phyloP scores from a whole-genome alignment of 305 asterid genomes.

The Fraxinus greggii region DNA sequence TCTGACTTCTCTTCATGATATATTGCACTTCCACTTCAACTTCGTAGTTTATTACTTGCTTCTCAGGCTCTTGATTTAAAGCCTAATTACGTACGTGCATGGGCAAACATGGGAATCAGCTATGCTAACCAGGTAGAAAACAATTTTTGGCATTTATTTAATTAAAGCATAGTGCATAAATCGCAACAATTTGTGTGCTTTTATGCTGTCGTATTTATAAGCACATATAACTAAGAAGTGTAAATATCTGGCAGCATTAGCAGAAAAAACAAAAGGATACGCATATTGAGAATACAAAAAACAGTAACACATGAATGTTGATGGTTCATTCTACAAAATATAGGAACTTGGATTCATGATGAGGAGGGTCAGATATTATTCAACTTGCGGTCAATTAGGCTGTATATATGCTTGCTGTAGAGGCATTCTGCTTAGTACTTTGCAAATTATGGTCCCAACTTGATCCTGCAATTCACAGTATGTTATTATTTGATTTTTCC shows the following conservation, averaged over 20 bases:
- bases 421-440: neutral
- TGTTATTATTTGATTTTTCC: neutral
- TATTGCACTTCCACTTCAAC: constrained; percentile 19
- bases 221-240: neutral
- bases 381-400: neutral
- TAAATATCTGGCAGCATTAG: constrained; percentile 11
- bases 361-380: neutral
- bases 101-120: constrained; percentile 99
- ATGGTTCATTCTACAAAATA: constrained; percentile 9
- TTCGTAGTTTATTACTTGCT: constrained; percentile 21
- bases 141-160: constrained; percentile 7
- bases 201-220: constrained; percentile 10
- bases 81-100: constrained; percentile 98
- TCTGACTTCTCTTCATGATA: constrained; percentile 9
- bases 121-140: constrained; percentile 90
- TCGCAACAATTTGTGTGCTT: neutral
- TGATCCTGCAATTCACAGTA: neutral
- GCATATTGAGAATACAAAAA: neutral
- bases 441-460: neutral
- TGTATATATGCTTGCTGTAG: neutral
- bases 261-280: neutral
- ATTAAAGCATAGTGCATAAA: neutral
- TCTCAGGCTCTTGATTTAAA: constrained; percentile 93
- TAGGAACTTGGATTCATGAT: neutral
- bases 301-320: neutral